These are phyloP conservation scores for Phytomonas serpens DNA, from an alignment of 208 protist genomes.

Conservation along the genomic window DNA sequence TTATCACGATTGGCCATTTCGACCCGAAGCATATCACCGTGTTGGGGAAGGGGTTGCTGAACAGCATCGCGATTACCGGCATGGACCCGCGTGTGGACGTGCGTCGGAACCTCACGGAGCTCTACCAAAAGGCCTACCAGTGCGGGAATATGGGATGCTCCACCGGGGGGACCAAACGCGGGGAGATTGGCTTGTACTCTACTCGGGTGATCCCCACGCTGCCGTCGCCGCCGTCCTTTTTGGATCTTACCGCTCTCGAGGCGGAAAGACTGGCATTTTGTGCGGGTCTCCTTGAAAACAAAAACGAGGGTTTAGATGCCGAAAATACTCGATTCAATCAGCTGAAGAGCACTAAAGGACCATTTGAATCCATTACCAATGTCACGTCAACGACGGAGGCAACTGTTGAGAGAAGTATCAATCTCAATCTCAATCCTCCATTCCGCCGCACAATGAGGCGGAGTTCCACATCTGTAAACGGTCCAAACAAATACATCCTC, in stretches of 20 bases:
- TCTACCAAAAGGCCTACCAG: constrained; percentile 8
- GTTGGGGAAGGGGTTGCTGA: constrained; percentile 60
- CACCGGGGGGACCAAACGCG: constrained; percentile 15
- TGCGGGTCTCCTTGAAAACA: constrained; percentile 16
- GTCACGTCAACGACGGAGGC: not conserved
- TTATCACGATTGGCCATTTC: constrained; percentile 89
- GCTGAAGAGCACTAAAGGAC: not conserved
- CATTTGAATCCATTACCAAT: not conserved
- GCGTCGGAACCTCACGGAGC: not conserved
- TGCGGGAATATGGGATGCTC: constrained; percentile 15
- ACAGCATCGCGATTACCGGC: constrained; percentile 32
- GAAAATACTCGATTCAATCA: not conserved
- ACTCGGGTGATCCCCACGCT: constrained; percentile 7
- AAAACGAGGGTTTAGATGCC: not conserved
- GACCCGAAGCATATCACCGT: constrained; percentile 85
- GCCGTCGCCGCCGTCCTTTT: constrained; percentile 2
- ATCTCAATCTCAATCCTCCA: not conserved
- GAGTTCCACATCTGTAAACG: constrained; percentile 36
- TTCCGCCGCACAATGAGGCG: constrained; percentile 33
- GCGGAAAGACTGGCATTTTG: constrained; percentile 76
- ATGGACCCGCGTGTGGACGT: constrained; percentile 14
- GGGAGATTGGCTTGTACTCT: constrained; percentile 11
- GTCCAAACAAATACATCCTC: constrained; percentile 57
- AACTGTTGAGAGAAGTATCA: not conserved
- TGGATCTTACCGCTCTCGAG: constrained; percentile 33